Conservation (phyloP, 257 asterid species). For the Petunia axillaris region DNA sequence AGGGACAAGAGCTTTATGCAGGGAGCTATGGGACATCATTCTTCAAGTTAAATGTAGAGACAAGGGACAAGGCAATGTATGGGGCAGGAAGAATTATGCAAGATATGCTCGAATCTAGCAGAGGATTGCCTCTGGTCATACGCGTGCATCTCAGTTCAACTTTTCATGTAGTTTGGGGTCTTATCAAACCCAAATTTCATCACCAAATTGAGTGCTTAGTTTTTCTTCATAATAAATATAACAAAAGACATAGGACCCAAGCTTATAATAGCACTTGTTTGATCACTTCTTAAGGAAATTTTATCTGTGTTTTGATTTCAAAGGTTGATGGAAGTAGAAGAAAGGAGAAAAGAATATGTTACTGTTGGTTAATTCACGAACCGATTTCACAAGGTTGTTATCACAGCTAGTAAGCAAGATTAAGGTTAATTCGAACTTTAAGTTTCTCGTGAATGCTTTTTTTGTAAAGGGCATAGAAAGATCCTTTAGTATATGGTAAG, state of each 20-base stretch:
- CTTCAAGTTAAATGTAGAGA: slow-evolving; percentile 53
- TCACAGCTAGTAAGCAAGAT: neutral
- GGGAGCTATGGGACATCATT: slow-evolving; percentile 41
- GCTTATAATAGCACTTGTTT: slow-evolving; percentile 54
- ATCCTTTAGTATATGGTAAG: neutral
- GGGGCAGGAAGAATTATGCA: slow-evolving; percentile 85
- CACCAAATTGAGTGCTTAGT: slow-evolving; percentile 57
- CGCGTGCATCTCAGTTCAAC: slow-evolving; percentile 51
- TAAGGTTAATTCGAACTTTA: neutral
- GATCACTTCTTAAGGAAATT: neutral
- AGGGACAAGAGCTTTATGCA: slow-evolving; percentile 55
- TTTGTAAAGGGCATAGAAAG: neutral
- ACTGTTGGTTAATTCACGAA: neutral
- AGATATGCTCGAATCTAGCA: slow-evolving; percentile 62
- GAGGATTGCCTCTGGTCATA: slow-evolving; percentile 55
- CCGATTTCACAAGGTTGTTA: neutral
- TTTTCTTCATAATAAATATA: slow-evolving; percentile 40
- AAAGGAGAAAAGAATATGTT: neutral
- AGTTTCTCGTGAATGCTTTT: neutral
- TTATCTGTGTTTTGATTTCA: neutral
- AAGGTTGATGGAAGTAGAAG: neutral
- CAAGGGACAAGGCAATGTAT: slow-evolving; percentile 66
- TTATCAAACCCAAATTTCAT: slow-evolving; percentile 54
- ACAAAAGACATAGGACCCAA: slow-evolving; percentile 59
- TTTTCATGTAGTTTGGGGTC: slow-evolving; percentile 62